Conservation (phyloP, 1,139 yeast genomes). For the Kodamaea derodonti region DNA sequence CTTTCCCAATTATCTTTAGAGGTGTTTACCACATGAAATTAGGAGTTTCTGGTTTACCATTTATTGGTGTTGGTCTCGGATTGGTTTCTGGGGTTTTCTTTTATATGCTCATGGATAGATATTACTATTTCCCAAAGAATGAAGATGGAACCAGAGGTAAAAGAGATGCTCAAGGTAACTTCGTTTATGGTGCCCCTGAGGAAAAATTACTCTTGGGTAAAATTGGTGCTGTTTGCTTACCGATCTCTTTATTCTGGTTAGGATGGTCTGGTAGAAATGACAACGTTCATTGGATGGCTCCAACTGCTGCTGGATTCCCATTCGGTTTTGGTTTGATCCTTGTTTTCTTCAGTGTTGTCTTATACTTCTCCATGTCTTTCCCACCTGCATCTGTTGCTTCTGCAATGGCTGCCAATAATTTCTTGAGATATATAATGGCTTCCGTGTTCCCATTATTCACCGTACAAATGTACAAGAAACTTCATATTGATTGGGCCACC, state of each 20-base stretch:
- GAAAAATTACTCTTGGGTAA: conserved; percentile 42
- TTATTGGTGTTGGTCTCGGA: conserved; percentile 68
- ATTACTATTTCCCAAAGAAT: conserved; percentile 50
- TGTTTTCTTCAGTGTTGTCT: conserved; percentile 68
- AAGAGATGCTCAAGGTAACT: conserved; percentile 53
- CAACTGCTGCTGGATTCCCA: conserved; percentile 69
- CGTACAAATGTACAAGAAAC: conserved; percentile 38
- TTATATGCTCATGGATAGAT: conserved; percentile 48
- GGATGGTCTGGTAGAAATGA: conserved; percentile 66
- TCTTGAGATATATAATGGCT: conserved; percentile 64
- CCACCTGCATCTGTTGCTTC: conserved; percentile 75
- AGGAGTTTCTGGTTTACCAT: conserved; percentile 66
- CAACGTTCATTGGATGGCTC: conserved; percentile 77
- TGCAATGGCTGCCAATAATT: conserved; percentile 76
- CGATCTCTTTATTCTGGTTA: conserved; percentile 72
- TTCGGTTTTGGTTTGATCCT: conserved; percentile 73
- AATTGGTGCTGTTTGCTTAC: conserved; percentile 60
- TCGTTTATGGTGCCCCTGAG: conserved; percentile 40
- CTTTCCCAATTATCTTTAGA: conserved; percentile 67
- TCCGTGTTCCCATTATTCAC: conserved; percentile 51
- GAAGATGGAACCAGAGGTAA: conserved; percentile 61
- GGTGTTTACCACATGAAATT: conserved; percentile 55
- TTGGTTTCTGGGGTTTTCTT: conserved; percentile 49
- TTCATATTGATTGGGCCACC: conserved; percentile 30
- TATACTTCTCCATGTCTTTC: conserved; percentile 68